These are phyloP conservation scores for Collybia sordida DNA, from an alignment of 768 basidiomycete species.

Conservation along the genomic window DNA sequence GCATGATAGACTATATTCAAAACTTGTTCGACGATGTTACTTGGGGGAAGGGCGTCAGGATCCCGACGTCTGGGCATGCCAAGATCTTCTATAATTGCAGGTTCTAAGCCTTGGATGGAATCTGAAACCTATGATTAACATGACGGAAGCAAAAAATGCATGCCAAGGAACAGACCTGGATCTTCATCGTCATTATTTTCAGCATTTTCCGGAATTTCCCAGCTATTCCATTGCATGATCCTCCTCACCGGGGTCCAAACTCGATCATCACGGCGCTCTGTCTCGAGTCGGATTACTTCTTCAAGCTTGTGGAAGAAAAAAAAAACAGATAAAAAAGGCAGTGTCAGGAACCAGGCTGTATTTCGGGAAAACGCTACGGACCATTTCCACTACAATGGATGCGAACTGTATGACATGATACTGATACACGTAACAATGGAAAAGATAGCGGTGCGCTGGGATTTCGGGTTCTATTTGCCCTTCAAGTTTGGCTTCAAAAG, in stretches of 20 bases:
- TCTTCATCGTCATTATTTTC: conserved; percentile 66
- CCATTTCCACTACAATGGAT: conserved; percentile 39
- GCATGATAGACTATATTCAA: conserved; percentile 46
- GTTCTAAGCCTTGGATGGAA: conserved; percentile 55
- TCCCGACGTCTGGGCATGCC: conserved; percentile 60
- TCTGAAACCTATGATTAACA: conserved; percentile 21
- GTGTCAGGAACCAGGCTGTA: not conserved
- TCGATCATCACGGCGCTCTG: conserved; percentile 32
- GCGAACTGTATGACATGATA: conserved; percentile 46
- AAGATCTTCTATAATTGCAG: conserved; percentile 43
- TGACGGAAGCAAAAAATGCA: not conserved
- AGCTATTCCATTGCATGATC: conserved; percentile 42
- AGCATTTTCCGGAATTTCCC: conserved; percentile 42
- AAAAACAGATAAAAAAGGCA: not conserved
- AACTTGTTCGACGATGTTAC: conserved; percentile 52
- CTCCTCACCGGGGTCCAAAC: conserved; percentile 60
- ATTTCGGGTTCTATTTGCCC: conserved; percentile 31
- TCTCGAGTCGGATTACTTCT: conserved; percentile 57
- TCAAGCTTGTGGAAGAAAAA: conserved; percentile 47
- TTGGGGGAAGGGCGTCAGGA: conserved; percentile 73
- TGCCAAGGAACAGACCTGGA: conserved; percentile 46
- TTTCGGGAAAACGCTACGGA: conserved; percentile 15
- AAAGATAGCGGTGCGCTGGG: conserved; percentile 68
- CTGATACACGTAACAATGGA: conserved; percentile 75
- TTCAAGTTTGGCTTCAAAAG: conserved; percentile 36